Evolutionary conservation across 225 moss, liverwort and hornwort genomes (phyloP).

Genomic region (Sphagnum contortum): DNA sequence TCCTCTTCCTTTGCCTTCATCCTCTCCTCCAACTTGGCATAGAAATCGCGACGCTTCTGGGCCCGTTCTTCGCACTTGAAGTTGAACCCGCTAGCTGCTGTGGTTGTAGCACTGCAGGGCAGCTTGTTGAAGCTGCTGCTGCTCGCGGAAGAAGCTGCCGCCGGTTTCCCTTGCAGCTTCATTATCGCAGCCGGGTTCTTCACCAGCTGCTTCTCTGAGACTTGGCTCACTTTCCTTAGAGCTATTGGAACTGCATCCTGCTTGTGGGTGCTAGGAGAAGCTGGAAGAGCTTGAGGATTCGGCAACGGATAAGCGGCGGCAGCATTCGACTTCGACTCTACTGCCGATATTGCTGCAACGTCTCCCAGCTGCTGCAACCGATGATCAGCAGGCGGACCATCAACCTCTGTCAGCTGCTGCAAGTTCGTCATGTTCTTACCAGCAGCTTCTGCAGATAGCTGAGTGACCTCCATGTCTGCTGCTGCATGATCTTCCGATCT

Average conservation of each 20-base stretch:
- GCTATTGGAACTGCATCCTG: not conserved
- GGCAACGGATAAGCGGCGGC: constrained; percentile 6
- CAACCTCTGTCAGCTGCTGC: too few relatives aligned
- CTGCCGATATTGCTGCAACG: too few relatives aligned
- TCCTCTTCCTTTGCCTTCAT: constrained; percentile 68
- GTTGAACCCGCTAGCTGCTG: constrained; percentile 58
- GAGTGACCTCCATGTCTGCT: too few relatives aligned
- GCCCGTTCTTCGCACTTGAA: constrained; percentile 87
- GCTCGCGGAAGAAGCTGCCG: constrained; percentile 1
- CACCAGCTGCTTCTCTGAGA: not conserved
- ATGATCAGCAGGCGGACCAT: too few relatives aligned
- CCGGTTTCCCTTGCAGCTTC: not conserved
- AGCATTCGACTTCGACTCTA: not conserved
- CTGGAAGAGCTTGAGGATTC: not conserved
- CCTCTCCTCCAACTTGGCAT: constrained; percentile 73
- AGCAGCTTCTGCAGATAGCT: too few relatives aligned
- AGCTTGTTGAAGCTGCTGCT: not conserved
- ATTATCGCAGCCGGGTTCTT: not conserved
- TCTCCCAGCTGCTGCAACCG: not conserved
- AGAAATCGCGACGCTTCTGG: constrained; percentile 71
- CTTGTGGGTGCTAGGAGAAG: not conserved
- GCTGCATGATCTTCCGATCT: too few relatives aligned
- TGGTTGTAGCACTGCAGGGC: constrained; percentile 4
- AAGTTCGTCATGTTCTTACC: not conserved
- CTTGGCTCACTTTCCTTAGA: not conserved